Percentiles rank a stretch among this genome's conserved stretches.
These are phyloP conservation scores for Alloascoidea hylecoeti DNA, from an alignment of 805 yeast genomes.

Conservation along the genomic window DNA sequence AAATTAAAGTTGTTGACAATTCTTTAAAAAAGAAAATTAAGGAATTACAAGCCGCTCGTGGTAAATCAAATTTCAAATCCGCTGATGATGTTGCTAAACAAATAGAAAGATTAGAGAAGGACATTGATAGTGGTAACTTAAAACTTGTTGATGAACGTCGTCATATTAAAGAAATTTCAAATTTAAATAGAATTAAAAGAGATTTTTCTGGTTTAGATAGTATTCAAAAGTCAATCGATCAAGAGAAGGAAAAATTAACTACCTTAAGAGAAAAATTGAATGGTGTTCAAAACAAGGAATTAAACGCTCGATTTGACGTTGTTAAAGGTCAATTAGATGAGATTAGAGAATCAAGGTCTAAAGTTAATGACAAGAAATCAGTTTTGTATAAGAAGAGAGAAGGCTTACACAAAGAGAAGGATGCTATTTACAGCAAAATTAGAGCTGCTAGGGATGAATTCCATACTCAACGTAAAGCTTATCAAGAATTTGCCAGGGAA, in stretches of 20 bases:
- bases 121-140: conserved; percentile 65
- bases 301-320: conserved; percentile 53
- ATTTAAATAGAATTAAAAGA: conserved; percentile 68
- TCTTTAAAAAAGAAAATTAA: conserved; percentile 58
- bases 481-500: conserved; percentile 50
- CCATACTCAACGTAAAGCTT: conserved; percentile 61
- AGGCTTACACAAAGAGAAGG: conserved; percentile 52
- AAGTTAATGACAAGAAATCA: conserved; percentile 52
- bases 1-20: conserved; percentile 57
- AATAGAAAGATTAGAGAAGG: conserved; percentile 39
- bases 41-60: conserved; percentile 59
- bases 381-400: conserved; percentile 50
- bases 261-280: conserved; percentile 58
- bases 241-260: conserved; percentile 60
- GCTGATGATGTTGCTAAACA: conserved; percentile 20
- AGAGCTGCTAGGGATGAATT: conserved; percentile 59
- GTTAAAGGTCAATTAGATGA: conserved; percentile 54
- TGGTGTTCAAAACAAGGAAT: conserved; percentile 42
- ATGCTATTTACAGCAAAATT: conserved; percentile 51
- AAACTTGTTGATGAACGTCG: conserved; percentile 86
- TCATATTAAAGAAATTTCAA: conserved; percentile 70
- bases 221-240: conserved; percentile 67
- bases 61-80: conserved; percentile 47
- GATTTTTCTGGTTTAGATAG: conserved; percentile 63
- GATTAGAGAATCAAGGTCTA: conserved; percentile 43